Conservation (phyloP, 805 yeast species). For the Lipomyces chichibuensis region DNA sequence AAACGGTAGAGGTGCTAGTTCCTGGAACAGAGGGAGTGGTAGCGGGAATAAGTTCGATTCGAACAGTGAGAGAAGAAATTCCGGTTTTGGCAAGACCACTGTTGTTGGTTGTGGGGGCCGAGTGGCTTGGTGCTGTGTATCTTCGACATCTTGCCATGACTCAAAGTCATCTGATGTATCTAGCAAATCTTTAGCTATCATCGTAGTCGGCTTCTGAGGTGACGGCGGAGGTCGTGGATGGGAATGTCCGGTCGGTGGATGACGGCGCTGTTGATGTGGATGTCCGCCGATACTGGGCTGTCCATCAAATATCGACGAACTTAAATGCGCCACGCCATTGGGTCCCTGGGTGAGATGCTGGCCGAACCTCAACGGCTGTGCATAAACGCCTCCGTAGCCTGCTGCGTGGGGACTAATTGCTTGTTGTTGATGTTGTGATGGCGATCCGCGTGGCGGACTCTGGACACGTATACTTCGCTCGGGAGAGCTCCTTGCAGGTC, state of each 20-base stretch:
- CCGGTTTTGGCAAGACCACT: constrained; percentile 25
- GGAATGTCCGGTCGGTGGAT: neutral
- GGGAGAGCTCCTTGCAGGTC: neutral
- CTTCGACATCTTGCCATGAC: constrained; percentile 25
- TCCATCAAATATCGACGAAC: neutral
- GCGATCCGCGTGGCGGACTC: neutral
- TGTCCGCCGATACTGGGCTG: neutral
- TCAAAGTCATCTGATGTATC: constrained; percentile 15
- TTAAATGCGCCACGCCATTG: neutral
- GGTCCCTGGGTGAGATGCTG: neutral
- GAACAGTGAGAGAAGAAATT: constrained; percentile 28
- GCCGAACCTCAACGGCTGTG: constrained; percentile 4
- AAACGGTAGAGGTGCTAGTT: constrained; percentile 28
- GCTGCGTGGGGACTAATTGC: neutral
- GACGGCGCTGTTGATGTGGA: neutral
- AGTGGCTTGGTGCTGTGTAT: neutral
- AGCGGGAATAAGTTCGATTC: constrained; percentile 31
- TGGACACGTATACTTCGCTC: neutral
- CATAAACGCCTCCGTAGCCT: neutral
- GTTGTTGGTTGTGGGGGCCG: neutral
- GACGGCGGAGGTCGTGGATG: neutral
- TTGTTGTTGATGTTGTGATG: neutral
- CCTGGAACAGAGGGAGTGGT: constrained; percentile 29
- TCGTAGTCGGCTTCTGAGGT: neutral
- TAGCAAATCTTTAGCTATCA: neutral